Percentiles rank a stretch among this genome's conserved stretches.
These are phyloP conservation scores for Fusarium azukiicola DNA, from an alignment of 2,329 filamentous ascomycete genomes.

Conservation along the genomic window DNA sequence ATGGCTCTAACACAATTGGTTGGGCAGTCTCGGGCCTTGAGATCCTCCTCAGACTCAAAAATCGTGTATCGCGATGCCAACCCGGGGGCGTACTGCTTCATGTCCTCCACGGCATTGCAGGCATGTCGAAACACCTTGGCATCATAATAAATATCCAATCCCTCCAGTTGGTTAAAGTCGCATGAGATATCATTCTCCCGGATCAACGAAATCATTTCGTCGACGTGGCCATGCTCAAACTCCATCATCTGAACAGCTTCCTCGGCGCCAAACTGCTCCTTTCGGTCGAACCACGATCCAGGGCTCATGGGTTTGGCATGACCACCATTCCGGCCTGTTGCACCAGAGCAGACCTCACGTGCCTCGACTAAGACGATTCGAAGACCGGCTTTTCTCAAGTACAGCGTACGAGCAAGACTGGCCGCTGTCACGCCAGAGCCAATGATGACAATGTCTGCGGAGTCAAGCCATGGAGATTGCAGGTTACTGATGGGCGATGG, in stretches of 20 bases:
- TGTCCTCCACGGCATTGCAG: conserved; percentile 23
- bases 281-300: conserved; percentile 33
- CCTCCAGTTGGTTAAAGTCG: conserved; percentile 24
- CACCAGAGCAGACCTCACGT: conserved; percentile 50
- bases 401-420: conserved; percentile 36
- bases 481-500: conserved; percentile 35
- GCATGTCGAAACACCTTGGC: conserved; percentile 30
- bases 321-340: conserved; percentile 53
- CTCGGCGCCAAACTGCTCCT: conserved; percentile 25
- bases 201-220: conserved; percentile 31
- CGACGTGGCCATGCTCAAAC: conserved; percentile 33
- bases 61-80: conserved; percentile 14
- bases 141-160: conserved; percentile 29
- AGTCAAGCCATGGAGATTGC: conserved; percentile 37
- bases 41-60: conserved; percentile 19
- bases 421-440: conserved; percentile 49
- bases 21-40: conserved; percentile 25
- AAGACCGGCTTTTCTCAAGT: conserved; percentile 33
- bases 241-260: conserved; percentile 35
- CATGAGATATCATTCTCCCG: conserved; percentile 20
- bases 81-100: neutral
- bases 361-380: conserved; percentile 45
- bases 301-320: conserved; percentile 37
- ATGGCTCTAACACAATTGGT: conserved; percentile 24
- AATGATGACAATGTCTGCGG: conserved; percentile 46